These are phyloP conservation scores for Spiraea crenata DNA, from an alignment of 331 rosid genomes.

Conservation along the genomic window DNA sequence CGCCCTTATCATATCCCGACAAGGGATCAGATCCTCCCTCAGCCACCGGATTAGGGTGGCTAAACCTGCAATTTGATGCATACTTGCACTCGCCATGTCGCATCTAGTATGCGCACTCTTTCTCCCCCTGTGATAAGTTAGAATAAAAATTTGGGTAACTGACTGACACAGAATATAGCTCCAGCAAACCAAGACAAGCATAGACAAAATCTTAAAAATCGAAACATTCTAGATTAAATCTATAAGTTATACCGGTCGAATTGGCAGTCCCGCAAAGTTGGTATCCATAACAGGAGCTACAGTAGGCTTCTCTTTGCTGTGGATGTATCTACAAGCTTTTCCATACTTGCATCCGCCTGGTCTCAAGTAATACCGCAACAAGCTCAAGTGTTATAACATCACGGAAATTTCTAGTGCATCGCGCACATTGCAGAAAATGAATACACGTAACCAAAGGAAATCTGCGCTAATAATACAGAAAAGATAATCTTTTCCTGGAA, in stretches of 20 bases:
- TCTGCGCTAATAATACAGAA: background rate
- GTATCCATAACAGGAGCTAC: conserved; percentile 9
- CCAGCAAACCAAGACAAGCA: too few relatives aligned
- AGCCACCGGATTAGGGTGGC: conserved; percentile 91
- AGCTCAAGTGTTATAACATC: too few relatives aligned
- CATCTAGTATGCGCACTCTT: conserved; percentile 91
- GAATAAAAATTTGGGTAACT: conserved; percentile 10
- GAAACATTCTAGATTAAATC: too few relatives aligned
- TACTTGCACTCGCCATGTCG: conserved; percentile 89
- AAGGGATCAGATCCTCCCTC: conserved; percentile 55
- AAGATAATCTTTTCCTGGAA: conserved; percentile 1
- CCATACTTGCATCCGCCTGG: too few relatives aligned
- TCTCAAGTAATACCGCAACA: too few relatives aligned
- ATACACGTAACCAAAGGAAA: too few relatives aligned
- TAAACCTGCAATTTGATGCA: conserved; percentile 89
- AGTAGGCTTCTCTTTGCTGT: too few relatives aligned
- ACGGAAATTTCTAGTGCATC: conserved; percentile 12
- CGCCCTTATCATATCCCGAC: conserved; percentile 58
- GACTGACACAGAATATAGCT: too few relatives aligned
- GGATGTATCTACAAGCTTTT: too few relatives aligned
- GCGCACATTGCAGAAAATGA: background rate
- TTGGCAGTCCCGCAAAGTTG: too few relatives aligned
- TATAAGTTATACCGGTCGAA: too few relatives aligned
- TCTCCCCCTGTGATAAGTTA: conserved; percentile 62
- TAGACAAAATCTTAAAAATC: too few relatives aligned